Percentiles rank a stretch among this genome's conserved stretches.
phyloP scores from a whole-genome alignment of 257 asterid species.

The Salvia miltiorrhiza region DNA sequence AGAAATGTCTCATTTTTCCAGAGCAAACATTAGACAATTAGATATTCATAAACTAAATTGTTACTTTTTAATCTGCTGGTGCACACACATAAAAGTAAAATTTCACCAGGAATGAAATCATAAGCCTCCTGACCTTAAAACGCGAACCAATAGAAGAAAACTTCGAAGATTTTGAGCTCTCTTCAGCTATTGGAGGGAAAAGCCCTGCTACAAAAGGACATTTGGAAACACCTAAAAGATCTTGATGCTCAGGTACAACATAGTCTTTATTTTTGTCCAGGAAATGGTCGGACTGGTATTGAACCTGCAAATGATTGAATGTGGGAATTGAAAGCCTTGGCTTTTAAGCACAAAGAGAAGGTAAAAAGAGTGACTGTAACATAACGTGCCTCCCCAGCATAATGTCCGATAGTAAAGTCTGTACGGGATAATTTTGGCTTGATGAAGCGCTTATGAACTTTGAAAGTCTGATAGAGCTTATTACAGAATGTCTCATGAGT shows the following conservation, averaged over 20 bases:
- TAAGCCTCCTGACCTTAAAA: slow-evolving; percentile 64
- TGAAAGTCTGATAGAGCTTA: slow-evolving; percentile 94
- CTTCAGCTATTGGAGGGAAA: slow-evolving; percentile 88
- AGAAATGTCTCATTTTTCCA: slow-evolving; percentile 12
- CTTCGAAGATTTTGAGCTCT: slow-evolving; percentile 81
- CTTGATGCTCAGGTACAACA: slow-evolving; percentile 95
- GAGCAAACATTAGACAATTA: slow-evolving; percentile 1
- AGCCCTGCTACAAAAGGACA: slow-evolving; percentile 95
- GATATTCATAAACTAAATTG: background rate
- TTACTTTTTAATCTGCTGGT: background rate
- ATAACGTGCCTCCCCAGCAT: slow-evolving; percentile 92
- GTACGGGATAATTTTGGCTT: slow-evolving; percentile 98
- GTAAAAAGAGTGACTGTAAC: slow-evolving; percentile 10
- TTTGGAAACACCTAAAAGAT: slow-evolving; percentile 76
- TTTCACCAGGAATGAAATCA: background rate
- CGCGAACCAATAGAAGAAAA: slow-evolving; percentile 98
- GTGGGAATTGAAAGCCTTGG: slow-evolving; percentile 20
- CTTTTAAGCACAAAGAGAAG: slow-evolving; percentile 15
- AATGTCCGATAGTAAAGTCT: slow-evolving; percentile 79
- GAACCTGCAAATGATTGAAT: slow-evolving; percentile 62
- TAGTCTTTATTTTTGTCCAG: slow-evolving; percentile 98
- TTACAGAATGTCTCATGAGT: slow-evolving; percentile 94
- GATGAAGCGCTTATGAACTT: slow-evolving; percentile 81
- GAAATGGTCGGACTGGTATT: slow-evolving; percentile 89
- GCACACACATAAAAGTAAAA: background rate